A percentile compares a stretch with the other conserved stretches of the same genome.
Conservation (phyloP, 371 early-diverging fungal genomes). For the Gilbertella persicaria region DNA sequence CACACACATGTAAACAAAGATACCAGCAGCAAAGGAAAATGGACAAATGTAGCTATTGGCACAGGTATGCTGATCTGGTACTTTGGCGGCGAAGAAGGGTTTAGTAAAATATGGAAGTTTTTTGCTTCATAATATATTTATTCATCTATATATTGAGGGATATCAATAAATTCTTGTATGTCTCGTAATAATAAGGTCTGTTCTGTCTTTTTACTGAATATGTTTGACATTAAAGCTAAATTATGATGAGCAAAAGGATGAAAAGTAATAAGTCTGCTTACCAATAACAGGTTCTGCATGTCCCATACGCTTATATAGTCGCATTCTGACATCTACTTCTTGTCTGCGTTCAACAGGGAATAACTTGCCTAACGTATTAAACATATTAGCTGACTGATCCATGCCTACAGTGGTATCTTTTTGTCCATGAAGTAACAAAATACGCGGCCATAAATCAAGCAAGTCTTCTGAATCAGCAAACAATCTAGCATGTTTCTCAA, state of each 20-base stretch:
- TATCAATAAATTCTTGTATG: conserved; percentile 46
- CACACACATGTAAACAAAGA: not conserved
- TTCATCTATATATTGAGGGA: conserved; percentile 17
- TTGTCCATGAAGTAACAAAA: conserved; percentile 51
- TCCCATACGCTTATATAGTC: conserved; percentile 41
- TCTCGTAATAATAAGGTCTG: conserved; percentile 37
- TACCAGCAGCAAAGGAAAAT: not conserved
- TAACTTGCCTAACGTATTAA: conserved; percentile 38
- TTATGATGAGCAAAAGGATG: not conserved
- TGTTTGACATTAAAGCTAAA: conserved; percentile 41
- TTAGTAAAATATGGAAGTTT: conserved; percentile 20
- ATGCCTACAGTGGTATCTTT: conserved; percentile 42
- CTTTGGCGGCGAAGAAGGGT: conserved; percentile 25
- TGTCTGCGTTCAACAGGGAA: conserved; percentile 36
- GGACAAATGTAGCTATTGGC: conserved; percentile 14
- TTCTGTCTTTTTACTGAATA: conserved; percentile 26
- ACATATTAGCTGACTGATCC: conserved; percentile 46
- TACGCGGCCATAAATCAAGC: conserved; percentile 37
- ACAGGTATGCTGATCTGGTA: conserved; percentile 29
- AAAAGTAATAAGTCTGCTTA: conserved; percentile 6
- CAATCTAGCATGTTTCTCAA: conserved; percentile 25
- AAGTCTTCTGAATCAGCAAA: conserved; percentile 35
- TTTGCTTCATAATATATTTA: conserved; percentile 15
- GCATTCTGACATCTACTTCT: conserved; percentile 47
- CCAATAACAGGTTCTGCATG: conserved; percentile 49